Evolutionary conservation across 768 basidiomycete genomes (phyloP), one percentile per base, ranked within the genome.

Genomic region (Tricholomella constricta): DNA sequence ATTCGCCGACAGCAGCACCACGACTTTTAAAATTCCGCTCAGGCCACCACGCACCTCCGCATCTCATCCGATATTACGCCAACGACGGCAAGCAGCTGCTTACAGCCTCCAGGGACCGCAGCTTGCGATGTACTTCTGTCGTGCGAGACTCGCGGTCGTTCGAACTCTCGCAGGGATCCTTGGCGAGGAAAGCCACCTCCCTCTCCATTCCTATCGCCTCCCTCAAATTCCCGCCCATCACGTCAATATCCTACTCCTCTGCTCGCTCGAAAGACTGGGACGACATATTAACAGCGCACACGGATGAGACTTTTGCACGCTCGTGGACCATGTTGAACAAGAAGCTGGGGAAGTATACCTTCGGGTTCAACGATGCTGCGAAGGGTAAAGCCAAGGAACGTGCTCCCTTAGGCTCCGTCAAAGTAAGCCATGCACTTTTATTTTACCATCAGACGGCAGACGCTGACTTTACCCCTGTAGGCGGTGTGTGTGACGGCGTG

Each of bases 81-180:
- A 86, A 90, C n/a, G 96, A 99, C 63, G 97, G 97, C 2, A 99
- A 99, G 71, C 88, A 93, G 56, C 72, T 99, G 7, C 70, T 99
- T 41, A 94, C 91, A 4, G 88, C 92, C 4, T 94, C 93, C 2
- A 74, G 88, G 52, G 97, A 99, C 68, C 85, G 94, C 29, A 89
- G 90, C 59, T 71, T 99, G 47, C 79, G 97, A 32, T 93, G 85
- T 65, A 95, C 91, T 3, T 93, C 89, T 40, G 89, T 98, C 48
- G 96, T 98, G 9, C 81, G 97, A 14, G 97, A 99, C 69, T 95
- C 96, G 1, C 78, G 97, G 41, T 94, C 91, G 27, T 92, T 92
- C 63, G 97, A 99, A 68, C 72, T 99, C 49, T 95, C 92, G 3
- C 96, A 98, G 80, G 96, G 94, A 15, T 89, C 94, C 22, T 76